A percentile compares a stretch with the other conserved stretches of the same genome.
These are phyloP conservation scores for Naumovozyma castellii DNA, from an alignment of 805 yeast species.

Conservation along the genomic window DNA sequence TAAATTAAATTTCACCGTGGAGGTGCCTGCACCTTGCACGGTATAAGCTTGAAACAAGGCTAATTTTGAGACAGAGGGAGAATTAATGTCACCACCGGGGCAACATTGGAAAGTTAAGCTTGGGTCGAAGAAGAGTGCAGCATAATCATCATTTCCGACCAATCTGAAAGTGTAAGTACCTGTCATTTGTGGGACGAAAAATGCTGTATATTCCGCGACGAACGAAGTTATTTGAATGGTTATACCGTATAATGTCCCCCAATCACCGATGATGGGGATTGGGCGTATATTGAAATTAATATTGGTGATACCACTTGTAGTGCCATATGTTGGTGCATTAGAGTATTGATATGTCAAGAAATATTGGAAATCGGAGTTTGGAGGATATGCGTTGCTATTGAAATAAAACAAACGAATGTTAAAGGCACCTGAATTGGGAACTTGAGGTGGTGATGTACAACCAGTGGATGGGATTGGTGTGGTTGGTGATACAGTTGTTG, in stretches of 20 bases:
- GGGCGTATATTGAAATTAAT: neutral
- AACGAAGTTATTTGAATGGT: neutral
- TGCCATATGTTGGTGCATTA: neutral
- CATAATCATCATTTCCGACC: neutral
- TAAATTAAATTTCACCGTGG: neutral
- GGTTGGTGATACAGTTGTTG: neutral
- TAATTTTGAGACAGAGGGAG: neutral
- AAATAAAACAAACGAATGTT: too few species aligned
- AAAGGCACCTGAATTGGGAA: neutral
- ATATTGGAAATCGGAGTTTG: neutral
- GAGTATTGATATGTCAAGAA: neutral
- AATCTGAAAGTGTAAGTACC: constrained; percentile 1
- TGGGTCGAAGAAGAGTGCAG: neutral
- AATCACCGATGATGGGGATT: too few species aligned
- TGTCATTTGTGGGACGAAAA: neutral
- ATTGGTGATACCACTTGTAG: neutral
- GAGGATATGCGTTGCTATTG: neutral
- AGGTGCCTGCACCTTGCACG: neutral
- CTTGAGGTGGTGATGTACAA: neutral
- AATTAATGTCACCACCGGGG: neutral
- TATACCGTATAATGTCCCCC: neutral
- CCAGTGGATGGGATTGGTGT: neutral
- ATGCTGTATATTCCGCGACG: neutral
- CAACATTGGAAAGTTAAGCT: neutral
- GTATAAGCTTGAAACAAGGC: neutral